Conservation (phyloP, 441 rosid species). For the Adansonia gregorii region DNA sequence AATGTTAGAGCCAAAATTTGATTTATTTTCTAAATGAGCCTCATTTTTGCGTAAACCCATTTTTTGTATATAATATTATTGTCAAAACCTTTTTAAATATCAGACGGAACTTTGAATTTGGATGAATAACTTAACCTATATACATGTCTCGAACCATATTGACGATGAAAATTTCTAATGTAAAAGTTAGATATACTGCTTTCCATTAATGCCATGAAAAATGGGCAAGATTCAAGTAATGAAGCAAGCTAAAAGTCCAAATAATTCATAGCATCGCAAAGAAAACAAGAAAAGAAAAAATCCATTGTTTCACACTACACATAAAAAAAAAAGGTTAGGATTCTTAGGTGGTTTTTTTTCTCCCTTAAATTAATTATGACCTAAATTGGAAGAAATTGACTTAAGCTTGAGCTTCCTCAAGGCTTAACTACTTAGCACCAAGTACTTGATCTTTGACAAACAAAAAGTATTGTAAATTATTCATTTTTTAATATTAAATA, state of each 20-base stretch:
- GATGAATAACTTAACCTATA: background rate
- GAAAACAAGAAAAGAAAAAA: background rate
- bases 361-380: background rate
- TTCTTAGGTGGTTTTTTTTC: background rate
- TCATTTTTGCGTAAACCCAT: background rate
- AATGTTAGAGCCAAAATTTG: too few relatives aligned
- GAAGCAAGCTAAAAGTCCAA: background rate
- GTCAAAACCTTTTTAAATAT: background rate
- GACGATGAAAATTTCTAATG: background rate
- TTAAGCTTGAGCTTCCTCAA: slow-evolving; percentile 21
- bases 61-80: background rate
- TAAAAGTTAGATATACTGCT: background rate
- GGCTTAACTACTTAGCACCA: background rate
- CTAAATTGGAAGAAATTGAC: background rate
- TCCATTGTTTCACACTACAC: background rate
- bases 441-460: background rate
- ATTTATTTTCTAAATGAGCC: too few relatives aligned
- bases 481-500: background rate
- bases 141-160: background rate
- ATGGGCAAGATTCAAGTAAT: background rate
- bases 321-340: background rate
- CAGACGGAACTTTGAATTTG: background rate
- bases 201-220: background rate
- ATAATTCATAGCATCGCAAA: background rate
- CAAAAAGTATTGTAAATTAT: background rate